A percentile compares a stretch with the other conserved stretches of the same genome.
These are phyloP conservation scores for Alternaria sp. DNA, from an alignment of 2,329 filamentous ascomycete species.

Conservation along the genomic window DNA sequence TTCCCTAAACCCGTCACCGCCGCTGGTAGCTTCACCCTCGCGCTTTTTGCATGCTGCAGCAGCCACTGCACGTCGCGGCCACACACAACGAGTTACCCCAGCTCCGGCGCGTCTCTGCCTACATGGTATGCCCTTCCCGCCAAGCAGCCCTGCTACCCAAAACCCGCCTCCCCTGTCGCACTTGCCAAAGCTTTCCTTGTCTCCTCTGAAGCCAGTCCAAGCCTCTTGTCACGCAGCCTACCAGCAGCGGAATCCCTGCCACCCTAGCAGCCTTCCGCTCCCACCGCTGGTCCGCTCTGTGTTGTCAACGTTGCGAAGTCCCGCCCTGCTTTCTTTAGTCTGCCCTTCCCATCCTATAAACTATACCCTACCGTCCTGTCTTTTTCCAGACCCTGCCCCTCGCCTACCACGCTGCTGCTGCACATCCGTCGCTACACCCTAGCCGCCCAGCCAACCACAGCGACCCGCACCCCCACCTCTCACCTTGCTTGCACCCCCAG, in stretches of 20 bases:
- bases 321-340: constrained; percentile 35
- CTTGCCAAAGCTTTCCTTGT: constrained; percentile 30
- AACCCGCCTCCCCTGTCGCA: constrained; percentile 39
- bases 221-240: constrained; percentile 35
- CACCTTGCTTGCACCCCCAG: constrained; percentile 20
- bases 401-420: constrained; percentile 38
- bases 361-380: constrained; percentile 41
- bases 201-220: constrained; percentile 30
- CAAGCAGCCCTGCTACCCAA: constrained; percentile 45
- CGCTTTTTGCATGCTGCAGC: constrained; percentile 47
- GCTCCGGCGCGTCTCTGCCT: constrained; percentile 43
- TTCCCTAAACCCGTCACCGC: constrained; percentile 32
- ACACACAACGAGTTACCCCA: constrained; percentile 41
- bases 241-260: constrained; percentile 44
- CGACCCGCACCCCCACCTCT: constrained; percentile 28
- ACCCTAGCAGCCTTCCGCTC: constrained; percentile 31
- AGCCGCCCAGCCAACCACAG: constrained; percentile 29
- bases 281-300: constrained; percentile 41
- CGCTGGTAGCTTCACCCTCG: constrained; percentile 42
- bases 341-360: constrained; percentile 43
- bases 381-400: constrained; percentile 44
- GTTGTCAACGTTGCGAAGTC: constrained; percentile 36
- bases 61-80: constrained; percentile 48
- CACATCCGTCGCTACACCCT: constrained; percentile 27
- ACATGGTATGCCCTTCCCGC: constrained; percentile 53